Conservation (phyloP, 139 green algal genomes). For the Volvox africanus region DNA sequence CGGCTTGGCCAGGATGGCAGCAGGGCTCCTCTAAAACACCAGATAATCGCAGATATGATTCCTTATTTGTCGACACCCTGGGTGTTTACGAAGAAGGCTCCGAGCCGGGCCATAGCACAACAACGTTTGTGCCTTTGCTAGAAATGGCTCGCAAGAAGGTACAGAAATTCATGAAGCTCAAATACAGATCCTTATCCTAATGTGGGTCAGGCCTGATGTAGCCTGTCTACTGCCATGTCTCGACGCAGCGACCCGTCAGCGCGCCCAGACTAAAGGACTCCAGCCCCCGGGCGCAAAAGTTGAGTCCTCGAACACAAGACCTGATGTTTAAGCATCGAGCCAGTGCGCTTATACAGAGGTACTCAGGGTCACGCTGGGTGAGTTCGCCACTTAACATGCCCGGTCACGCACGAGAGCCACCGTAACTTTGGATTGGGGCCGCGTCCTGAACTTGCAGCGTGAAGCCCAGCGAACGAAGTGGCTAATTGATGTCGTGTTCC, state of each 20-base stretch:
- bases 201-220: not conserved
- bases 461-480: conserved; percentile 57
- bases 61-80: not conserved
- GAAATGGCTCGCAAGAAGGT: not conserved
- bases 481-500: conserved; percentile 56
- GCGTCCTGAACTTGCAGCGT: not conserved
- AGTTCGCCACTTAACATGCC: not conserved
- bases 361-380: conserved; percentile 50
- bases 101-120: conserved; percentile 12
- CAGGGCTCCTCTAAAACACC: not conserved
- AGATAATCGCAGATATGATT: not conserved
- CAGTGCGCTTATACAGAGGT: conserved; percentile 54
- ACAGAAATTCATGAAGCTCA: not conserved
- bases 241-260: not conserved
- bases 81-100: not conserved
- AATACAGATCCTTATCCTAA: not conserved
- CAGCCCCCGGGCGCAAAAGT: conserved; percentile 28
- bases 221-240: not conserved
- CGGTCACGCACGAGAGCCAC: no score
- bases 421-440: no score
- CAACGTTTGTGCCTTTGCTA: not conserved
- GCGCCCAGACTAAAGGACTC: not conserved
- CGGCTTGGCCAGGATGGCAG: not conserved
- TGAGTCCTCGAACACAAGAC: conserved; percentile 35
- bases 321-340: conserved; percentile 48